Evolutionary conservation across 345 rosid genomes (phyloP).

Genomic region (Microthlaspi erraticum): DNA sequence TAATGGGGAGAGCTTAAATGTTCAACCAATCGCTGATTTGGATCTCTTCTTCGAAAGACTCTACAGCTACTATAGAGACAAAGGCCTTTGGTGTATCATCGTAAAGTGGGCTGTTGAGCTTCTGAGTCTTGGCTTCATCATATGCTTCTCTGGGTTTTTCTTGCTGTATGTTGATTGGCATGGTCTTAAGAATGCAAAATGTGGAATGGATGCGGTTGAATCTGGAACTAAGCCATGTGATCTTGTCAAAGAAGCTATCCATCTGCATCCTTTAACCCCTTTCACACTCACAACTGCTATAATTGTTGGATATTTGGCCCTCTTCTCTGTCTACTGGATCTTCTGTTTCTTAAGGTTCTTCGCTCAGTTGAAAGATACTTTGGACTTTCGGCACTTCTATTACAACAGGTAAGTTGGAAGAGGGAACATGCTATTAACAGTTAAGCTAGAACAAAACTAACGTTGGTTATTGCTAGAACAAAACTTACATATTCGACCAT

Average conservation of each 20-base stretch:
- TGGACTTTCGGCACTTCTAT: slow-evolving; percentile 83
- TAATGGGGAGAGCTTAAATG: slow-evolving; percentile 84
- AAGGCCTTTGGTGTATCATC: slow-evolving; percentile 95
- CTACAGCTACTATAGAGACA: slow-evolving; percentile 91
- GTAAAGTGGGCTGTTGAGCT: slow-evolving; percentile 97
- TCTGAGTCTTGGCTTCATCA: slow-evolving; percentile 83
- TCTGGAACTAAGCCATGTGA: slow-evolving; percentile 97
- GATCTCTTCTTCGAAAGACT: slow-evolving; percentile 93
- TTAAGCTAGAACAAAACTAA: neutral
- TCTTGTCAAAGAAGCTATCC: slow-evolving; percentile 93
- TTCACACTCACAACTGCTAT: slow-evolving; percentile 80
- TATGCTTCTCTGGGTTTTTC: slow-evolving; percentile 96
- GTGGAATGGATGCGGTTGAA: slow-evolving; percentile 99
- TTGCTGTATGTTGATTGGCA: slow-evolving; percentile 93
- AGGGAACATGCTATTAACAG: slow-evolving; percentile 9
- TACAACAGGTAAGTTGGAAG: slow-evolving; percentile 62
- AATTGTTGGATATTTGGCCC: slow-evolving; percentile 84
- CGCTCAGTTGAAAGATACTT: slow-evolving; percentile 82
- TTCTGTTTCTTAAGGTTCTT: slow-evolving; percentile 95
- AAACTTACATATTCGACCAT: slow-evolving; percentile 5
- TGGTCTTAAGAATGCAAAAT: slow-evolving; percentile 98
- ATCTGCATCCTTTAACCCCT: slow-evolving; percentile 85
- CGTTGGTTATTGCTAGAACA: neutral
- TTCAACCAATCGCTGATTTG: slow-evolving; percentile 85
- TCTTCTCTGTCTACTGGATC: slow-evolving; percentile 83